Evolutionary conservation across 129 eudicot species (phyloP), one percentile per base, ranked within the genome.

Genomic region (Lonicera japonica): DNA sequence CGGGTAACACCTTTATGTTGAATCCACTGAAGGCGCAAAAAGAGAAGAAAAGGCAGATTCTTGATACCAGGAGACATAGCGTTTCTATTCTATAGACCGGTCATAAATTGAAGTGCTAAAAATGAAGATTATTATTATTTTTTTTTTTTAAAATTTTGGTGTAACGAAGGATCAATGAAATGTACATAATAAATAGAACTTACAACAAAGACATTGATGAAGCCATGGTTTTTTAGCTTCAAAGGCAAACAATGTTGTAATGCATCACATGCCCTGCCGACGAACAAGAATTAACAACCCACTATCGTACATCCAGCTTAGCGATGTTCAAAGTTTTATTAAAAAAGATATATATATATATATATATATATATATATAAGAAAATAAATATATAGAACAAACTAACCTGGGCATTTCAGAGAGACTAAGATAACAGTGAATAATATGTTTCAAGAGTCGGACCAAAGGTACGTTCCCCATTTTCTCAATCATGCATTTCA

Each of bases 371-470:
- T 1, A 6, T 29, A 29, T 1, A 29, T 1, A 2, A 29, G 36
- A 29, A 29, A 29, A 29, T 29, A 1, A 29, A 29, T 2, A 29
- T 1, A 29, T 29, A 19, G 19, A 41, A 21, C 10, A 39, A 20
- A 69, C 76, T 68, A 72, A 76, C 86, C 82, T 80, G 19, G 86
- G 69, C 52, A 46, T 70, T 25, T 72, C 71, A 20, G 76, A 50
- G 41, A 80, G 43, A 11, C 70, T 67, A 51, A 58, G 25, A 60
- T 58, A 80, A 60, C 86, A 80, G 0, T 58, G 60, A 60, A 80
- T 55, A 7, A 76, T 53, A 65, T 80, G 78, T 34, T 69, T 80
- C 20, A 80, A 22, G 51, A 76, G 58, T 25, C 55, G 75, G 8
- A 36, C n/a, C 5, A 73, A 41, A 39, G 79, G 82, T 25, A 64